Evolutionary conservation across 108 stramenopile species (phyloP), one percentile per base, ranked within the genome.

Genomic region (Skeletonema costatum): DNA sequence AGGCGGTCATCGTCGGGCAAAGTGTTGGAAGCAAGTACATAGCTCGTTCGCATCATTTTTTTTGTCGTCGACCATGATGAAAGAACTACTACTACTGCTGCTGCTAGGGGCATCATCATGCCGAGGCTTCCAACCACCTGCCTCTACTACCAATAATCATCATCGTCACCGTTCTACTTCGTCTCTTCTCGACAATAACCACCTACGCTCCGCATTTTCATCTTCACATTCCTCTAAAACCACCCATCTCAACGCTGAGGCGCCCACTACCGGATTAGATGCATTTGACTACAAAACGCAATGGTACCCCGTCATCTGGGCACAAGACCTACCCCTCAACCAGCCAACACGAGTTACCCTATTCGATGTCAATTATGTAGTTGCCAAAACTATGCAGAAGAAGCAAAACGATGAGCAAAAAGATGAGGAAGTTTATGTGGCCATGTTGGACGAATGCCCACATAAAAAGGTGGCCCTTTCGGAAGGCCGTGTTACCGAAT

Each of bases 231-330:
- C 50, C 50, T 51, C n/a, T n/a, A 19, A n/a, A 51, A 6, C 50
- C 17, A 19, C n/a, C 50, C 4, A 51, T 19, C n/a, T 19, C 2
- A 51, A 51, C 17, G 6, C n/a, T 17, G 19, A 5, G 1, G 3
- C 66, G 1, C 0, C 66, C 31, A 19, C 71, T 10, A 67, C 42
- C 29, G 51, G 48, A 8, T 88, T 86, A 44, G 86, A 71, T 21
- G 65, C 68, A 13, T 91, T 91, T 70, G 87, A 88, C 69, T 91
- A 88, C 78, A 59, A 68, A 32, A 17, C 71, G 12, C 84, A 86
- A 50, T 92, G 88, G 88, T 88, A 89, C 66, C 88, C 91, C 13
- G 88, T 86, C 32, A 74, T 71, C 53, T 92, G 88, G 88, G 82
- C 87, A 35, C 36, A 61, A 13, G 89, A 92, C 68, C 29, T 92